phyloP scores from a whole-genome alignment of 2,329 filamentous ascomycete genomes.

The Plenodomus tracheiphilus region DNA sequence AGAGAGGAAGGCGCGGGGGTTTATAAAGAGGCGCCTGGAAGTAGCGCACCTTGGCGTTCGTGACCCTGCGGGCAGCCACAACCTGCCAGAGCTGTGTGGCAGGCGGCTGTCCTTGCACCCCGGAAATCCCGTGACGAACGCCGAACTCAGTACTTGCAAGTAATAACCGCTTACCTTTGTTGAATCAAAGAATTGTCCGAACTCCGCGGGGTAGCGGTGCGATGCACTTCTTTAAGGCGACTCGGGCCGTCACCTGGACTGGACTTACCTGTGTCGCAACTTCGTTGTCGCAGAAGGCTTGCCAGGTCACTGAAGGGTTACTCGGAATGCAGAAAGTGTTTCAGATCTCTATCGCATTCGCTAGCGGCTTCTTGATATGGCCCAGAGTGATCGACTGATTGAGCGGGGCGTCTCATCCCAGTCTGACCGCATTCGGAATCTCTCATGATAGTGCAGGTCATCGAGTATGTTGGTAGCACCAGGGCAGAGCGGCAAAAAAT shows the following conservation, averaged over 20 bases:
- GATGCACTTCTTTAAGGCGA: background rate
- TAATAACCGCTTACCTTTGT: slow-evolving; percentile 42
- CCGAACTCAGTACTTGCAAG: slow-evolving; percentile 9
- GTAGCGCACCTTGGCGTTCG: slow-evolving; percentile 8
- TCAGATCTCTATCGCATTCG: slow-evolving; percentile 20
- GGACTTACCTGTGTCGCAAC: slow-evolving; percentile 18
- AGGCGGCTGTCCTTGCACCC: slow-evolving; percentile 22
- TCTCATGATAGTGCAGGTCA: background rate
- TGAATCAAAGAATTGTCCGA: background rate
- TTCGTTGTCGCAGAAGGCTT: slow-evolving; percentile 33
- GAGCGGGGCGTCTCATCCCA: background rate
- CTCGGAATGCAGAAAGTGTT: slow-evolving; percentile 39
- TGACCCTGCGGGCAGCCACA: slow-evolving; percentile 27
- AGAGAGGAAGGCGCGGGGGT: slow-evolving; percentile 24
- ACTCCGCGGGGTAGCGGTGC: background rate
- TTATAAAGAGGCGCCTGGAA: background rate
- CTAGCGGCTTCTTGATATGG: slow-evolving; percentile 1
- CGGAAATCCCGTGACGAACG: slow-evolving; percentile 18
- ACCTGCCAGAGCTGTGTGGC: slow-evolving; percentile 1
- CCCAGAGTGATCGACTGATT: background rate
- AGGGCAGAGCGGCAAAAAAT: background rate
- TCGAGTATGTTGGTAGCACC: background rate
- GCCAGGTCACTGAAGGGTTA: slow-evolving; percentile 23
- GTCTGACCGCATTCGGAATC: background rate
- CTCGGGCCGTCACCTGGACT: background rate